Evolutionary conservation across 2,329 filamentous ascomycete genomes (phyloP), one percentile per base, ranked within the genome.

Genomic region (Clonostachys solani): DNA sequence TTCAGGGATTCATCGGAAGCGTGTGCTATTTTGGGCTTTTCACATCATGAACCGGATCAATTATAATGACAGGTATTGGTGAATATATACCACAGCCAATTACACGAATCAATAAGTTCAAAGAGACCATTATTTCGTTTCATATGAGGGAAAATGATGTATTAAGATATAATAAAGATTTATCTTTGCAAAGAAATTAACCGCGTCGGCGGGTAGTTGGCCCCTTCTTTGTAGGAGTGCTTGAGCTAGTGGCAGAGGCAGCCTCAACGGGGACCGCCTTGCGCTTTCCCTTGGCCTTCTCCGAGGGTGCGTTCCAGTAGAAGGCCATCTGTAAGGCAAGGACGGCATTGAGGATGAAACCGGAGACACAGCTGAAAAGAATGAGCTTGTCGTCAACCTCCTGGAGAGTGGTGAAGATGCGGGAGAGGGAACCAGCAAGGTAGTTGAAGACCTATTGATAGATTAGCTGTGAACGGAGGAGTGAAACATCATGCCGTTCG

Each of bases 321-420:
- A 92, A 95, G 29, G 95, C 63, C 87, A 99, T 94, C 74, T 99
- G 94, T 37, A 78, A 70, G 13, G 92, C 92, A 49, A 99, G 77
- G 48, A 99, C 79, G 49, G 84, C 76, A 68, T 99, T 99, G 57
- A 99, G 81, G n/a, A 76, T 71, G 65, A 96, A 96, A 29, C 91
- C 94, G 8, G 91, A 89, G 47, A 97, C 72, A 75, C 95, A 97
- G 44, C 92, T 88, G 71, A 95, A 97, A 23, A 99, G 80, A 59
- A 99, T 97, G 49, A 97, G 78, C 70, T 92, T 92, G 69, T 99
- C 94, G 65, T 95, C 88, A 50, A 99, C 94, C 74, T 99, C 94
- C 63, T 97, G 92, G 49, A 99, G 75, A 9, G 95, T 99, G 33
- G 94, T 99, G 70, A 96, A 99, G 72, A 99, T 95, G 63, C 94